phyloP scores from a whole-genome alignment of 2,329 filamentous ascomycete genomes.

The Talaromyces piceae region DNA sequence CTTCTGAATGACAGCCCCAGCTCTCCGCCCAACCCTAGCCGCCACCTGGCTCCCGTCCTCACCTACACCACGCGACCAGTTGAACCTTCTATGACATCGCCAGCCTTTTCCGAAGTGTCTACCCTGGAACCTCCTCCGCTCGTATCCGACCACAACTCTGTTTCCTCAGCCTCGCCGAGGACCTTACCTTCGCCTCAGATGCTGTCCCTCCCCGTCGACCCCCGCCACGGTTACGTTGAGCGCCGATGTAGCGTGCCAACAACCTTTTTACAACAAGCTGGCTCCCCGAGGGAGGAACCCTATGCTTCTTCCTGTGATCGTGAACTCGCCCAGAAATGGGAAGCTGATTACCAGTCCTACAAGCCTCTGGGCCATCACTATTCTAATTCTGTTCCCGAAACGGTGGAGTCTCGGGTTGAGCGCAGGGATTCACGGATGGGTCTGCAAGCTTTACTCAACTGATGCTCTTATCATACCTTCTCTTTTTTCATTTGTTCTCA shows the following conservation, averaged over 20 bases:
- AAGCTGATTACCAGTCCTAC: conserved; percentile 15
- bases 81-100: conserved; percentile 57
- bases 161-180: conserved; percentile 54
- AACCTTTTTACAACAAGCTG: conserved; percentile 10
- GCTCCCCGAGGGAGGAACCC: conserved; percentile 14
- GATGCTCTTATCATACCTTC: conserved; percentile 11
- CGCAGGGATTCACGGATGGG: conserved; percentile 34
- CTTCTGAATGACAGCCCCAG: conserved; percentile 8
- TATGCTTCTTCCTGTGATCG: conserved; percentile 19
- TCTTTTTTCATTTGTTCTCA: not conserved
- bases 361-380: conserved; percentile 14
- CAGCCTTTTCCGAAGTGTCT: conserved; percentile 56
- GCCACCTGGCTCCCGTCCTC: conserved; percentile 28
- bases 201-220: conserved; percentile 34
- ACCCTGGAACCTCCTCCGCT: conserved; percentile 60
- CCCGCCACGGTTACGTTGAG: conserved; percentile 34
- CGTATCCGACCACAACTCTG: conserved; percentile 61
- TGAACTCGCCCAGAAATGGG: conserved; percentile 22
- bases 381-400: conserved; percentile 19
- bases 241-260: conserved; percentile 25
- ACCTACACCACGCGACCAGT: conserved; percentile 32
- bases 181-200: conserved; percentile 35
- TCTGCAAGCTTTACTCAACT: conserved; percentile 32
- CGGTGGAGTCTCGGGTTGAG: conserved; percentile 12
- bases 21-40: conserved; percentile 1